Base-by-base conservation (phyloP, 306 rosid genomes). In the Sesbania bispinosa region DNA sequence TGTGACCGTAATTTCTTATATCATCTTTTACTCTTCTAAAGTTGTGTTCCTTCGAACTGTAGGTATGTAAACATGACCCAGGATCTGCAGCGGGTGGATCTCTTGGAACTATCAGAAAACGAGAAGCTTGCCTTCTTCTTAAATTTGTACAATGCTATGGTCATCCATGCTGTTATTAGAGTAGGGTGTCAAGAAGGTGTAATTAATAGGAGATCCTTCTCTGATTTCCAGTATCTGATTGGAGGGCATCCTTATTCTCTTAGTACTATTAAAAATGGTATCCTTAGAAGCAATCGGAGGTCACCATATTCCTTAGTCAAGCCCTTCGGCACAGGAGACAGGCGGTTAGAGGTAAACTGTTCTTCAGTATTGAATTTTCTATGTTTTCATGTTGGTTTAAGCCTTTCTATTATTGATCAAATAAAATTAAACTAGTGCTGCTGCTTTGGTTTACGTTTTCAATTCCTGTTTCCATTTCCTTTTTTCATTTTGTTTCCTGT, bases 111-210 rank as follows among this genome's bases (percentile, higher is more conserved):
- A 70, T 80, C 92, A 3, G 79, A 74, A 38, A 77, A 86, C 32
- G 96, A 91, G 84, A 89, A 77, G 71, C 85, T 90, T 13, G 89
- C 98, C 7, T 86, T 89, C 80, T 94, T 90, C 87, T 52, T 94
- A 70, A 90, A 94, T 83, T 67, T 94, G 76, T 86, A 88, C 77
- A 94, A 94, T 82, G 96, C 97, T 23, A 94, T 94, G 95, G 89
- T 87, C 11, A 75, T 94, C 67, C 96, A 94, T 81, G 97, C 92
- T 2, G 54, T 87, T 24, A 91, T 86, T 23, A 86, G 88, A 70
- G 75, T 83, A 32, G 97, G 98, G 63, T 75, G 80, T 46, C 85
- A 88, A 48, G 91, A 91, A 68, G 87, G 91, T 50, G 61, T 82
- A 21, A 82, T 91, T 23, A 92, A 89, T 42, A 84, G 94, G 71